Conservation (phyloP, 805 yeast species). For the Ogataea angusta region DNA sequence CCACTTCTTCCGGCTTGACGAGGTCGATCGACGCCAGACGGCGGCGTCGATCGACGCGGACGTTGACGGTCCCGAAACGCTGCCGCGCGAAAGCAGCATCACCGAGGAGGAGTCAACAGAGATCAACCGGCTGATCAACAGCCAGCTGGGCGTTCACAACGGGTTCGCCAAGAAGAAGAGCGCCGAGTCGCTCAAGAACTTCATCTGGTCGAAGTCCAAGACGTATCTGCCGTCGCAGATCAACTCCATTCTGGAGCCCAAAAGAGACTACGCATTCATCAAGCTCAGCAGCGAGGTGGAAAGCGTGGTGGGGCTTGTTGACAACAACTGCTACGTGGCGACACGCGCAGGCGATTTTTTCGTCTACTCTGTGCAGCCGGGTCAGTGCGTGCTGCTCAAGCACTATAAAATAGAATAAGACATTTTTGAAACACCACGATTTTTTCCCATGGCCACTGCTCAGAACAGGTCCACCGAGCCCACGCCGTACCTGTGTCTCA, state of each 20-base stretch:
- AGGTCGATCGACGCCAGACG: background rate
- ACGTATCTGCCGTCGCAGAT: constrained; percentile 70
- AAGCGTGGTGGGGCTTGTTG: constrained; percentile 30
- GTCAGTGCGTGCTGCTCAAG: constrained; percentile 73
- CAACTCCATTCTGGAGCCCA: constrained; percentile 81
- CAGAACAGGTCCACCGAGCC: constrained; percentile 21
- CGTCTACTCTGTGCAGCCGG: constrained; percentile 63
- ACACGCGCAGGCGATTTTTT: constrained; percentile 79
- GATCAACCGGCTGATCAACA: constrained; percentile 30
- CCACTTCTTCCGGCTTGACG: constrained; percentile 60
- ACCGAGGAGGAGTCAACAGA: constrained; percentile 28
- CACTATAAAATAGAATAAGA: constrained; percentile 16
- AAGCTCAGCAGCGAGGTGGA: constrained; percentile 44
- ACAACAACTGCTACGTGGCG: constrained; percentile 60
- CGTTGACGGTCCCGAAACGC: constrained; percentile 2
- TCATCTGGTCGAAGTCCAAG: constrained; percentile 28
- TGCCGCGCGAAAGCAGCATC: constrained; percentile 24
- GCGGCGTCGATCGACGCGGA: constrained; percentile 6
- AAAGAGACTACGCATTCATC: constrained; percentile 86
- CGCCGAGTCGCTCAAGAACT: constrained; percentile 26
- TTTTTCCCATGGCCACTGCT: constrained; percentile 15
- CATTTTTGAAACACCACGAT: constrained; percentile 5
- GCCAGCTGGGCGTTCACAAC: constrained; percentile 6
- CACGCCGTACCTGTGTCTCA: constrained; percentile 26
- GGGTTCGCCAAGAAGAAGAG: constrained; percentile 18